Conservation (phyloP, 2,329 filamentous ascomycete genomes). For the Pseudogymnoascus sp. region DNA sequence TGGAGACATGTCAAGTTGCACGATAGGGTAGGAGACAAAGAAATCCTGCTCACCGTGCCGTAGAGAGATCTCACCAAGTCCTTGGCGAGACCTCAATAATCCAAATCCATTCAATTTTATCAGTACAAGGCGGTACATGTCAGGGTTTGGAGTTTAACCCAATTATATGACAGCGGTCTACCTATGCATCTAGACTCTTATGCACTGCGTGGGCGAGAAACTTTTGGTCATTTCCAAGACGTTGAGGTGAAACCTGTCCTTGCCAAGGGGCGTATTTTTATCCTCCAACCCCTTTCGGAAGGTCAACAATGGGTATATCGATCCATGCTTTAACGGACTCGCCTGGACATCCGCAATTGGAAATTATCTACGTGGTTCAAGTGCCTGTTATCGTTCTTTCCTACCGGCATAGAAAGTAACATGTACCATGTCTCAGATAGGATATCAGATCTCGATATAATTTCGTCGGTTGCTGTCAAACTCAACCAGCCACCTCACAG, state of each 20-base stretch:
- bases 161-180: background rate
- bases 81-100: background rate
- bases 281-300: background rate
- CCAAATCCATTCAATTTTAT: background rate
- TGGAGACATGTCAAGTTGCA: background rate
- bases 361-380: background rate
- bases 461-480: background rate
- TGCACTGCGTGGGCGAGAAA: background rate
- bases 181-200: background rate
- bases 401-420: background rate
- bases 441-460: background rate
- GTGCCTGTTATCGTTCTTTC: background rate
- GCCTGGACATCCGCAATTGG: background rate
- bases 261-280: background rate
- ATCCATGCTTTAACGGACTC: background rate
- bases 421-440: background rate
- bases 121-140: background rate
- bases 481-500: background rate
- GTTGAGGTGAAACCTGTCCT: background rate
- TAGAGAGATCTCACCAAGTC: background rate
- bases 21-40: background rate
- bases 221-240: conserved; percentile 5
- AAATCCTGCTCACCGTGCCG: background rate
- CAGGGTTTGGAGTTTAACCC: background rate
- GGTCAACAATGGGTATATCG: background rate